phyloP scores from a whole-genome alignment of 2,329 filamentous ascomycete genomes.

The Ciborinia camelliae region DNA sequence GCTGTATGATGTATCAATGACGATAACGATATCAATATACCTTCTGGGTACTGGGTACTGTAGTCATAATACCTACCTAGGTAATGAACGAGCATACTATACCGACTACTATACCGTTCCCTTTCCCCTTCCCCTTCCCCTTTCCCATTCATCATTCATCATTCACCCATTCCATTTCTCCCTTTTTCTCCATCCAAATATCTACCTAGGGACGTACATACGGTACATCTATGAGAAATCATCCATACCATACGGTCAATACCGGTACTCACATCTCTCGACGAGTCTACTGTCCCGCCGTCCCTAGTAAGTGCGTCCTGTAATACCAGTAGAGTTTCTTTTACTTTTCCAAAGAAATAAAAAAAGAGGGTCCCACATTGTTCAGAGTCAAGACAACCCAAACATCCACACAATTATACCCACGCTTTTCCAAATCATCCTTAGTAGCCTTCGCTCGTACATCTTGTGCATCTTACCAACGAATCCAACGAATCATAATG shows the following conservation, averaged over 20 bases:
- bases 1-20: background rate
- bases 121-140: background rate
- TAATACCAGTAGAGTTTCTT: no score
- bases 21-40: background rate
- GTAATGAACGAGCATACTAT: no score
- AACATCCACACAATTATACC: slow-evolving; percentile 2
- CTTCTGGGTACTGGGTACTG: no score
- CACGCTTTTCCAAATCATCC: slow-evolving; percentile 6
- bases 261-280: background rate
- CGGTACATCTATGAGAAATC: slow-evolving; percentile 5
- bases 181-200: background rate
- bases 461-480: slow-evolving; percentile 8
- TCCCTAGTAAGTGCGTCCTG: no score
- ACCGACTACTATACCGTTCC: no score
- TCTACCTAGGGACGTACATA: no score
- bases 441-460: slow-evolving; percentile 8
- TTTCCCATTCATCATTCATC: background rate
- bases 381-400: slow-evolving; percentile 16
- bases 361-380: slow-evolving; percentile 11
- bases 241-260: background rate
- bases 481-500: slow-evolving; percentile 14
- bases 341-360: background rate
- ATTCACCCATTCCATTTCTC: background rate
- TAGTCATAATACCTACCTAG: no score
- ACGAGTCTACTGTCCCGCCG: no score